Percentiles rank a stretch among this genome's conserved stretches.
Evolutionary conservation across 768 basidiomycete species (phyloP).

Genomic region (Thelephora ganbajun): DNA sequence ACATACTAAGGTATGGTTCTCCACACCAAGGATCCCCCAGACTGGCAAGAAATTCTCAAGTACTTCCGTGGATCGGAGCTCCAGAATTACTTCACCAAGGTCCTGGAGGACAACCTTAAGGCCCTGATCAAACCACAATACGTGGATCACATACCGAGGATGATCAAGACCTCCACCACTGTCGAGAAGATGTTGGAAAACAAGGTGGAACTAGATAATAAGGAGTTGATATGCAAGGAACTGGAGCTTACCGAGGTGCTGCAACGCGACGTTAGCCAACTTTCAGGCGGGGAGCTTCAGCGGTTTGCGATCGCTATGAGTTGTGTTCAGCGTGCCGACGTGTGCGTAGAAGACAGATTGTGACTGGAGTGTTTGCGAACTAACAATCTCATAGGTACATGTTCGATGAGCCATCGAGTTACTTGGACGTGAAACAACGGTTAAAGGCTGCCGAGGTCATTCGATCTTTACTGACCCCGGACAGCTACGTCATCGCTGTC

Average conservation of each 20-base stretch:
- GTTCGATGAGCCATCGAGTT: slow-evolving; percentile 99
- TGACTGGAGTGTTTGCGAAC: slow-evolving; percentile 3
- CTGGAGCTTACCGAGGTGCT: slow-evolving; percentile 82
- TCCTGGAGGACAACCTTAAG: slow-evolving; percentile 95
- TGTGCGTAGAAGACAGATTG: slow-evolving; percentile 37
- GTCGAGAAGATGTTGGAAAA: slow-evolving; percentile 87
- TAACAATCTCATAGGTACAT: slow-evolving; percentile 53
- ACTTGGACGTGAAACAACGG: slow-evolving; percentile 93
- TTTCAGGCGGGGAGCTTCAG: slow-evolving; percentile 96
- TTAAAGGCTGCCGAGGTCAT: slow-evolving; percentile 92
- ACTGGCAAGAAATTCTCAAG: slow-evolving; percentile 97
- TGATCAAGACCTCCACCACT: slow-evolving; percentile 81
- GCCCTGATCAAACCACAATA: slow-evolving; percentile 99
- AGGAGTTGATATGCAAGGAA: slow-evolving; percentile 70
- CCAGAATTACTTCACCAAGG: slow-evolving; percentile 99
- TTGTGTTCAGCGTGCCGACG: slow-evolving; percentile 88
- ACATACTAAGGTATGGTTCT: background rate
- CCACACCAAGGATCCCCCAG: slow-evolving; percentile 71
- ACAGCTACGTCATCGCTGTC: slow-evolving; percentile 90
- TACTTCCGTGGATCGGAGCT: slow-evolving; percentile 98
- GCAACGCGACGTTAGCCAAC: slow-evolving; percentile 68
- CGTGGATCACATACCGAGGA: slow-evolving; percentile 95
- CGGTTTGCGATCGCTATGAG: slow-evolving; percentile 97
- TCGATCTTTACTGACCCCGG: slow-evolving; percentile 66
- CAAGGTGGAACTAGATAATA: slow-evolving; percentile 83